Base-by-base conservation (phyloP, 352 stramenopile genomes). In the Phytophthora meadii region DNA sequence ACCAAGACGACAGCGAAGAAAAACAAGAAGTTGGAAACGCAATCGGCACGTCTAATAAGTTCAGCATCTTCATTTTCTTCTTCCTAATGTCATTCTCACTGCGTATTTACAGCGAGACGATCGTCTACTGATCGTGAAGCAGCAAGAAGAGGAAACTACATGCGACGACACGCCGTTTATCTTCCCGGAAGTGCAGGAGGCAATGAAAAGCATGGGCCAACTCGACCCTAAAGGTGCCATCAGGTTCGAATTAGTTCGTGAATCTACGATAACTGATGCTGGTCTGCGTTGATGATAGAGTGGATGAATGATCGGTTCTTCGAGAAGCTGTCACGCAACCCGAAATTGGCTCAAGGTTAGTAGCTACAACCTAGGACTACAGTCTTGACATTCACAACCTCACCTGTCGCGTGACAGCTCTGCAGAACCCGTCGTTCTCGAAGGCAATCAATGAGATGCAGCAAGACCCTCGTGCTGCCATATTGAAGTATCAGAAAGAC, bases 251-350 rank as follows among this genome's bases (percentile, higher is more conserved):
- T 36, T 17, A 19, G 28, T n/a, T 14, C 4, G 15, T 19, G 27
- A 12, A 4, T 19, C 22, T 42, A 27, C 47, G 7, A 4, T 49
- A 14, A 6, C 10, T 22, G 22, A 28, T 44, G 19, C n/a, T 58
- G 37, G 6, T 27, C 46, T 11, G 7, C 30, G 24, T n/a, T 11
- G 41, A 2, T 28, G 17, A 5, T 45, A 92, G 86, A 90, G 17
- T 94, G 86, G 86, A 90, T 92, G 82, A 88, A 89, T 27, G 74
- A 78, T 14, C 56, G 51, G 6, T 89, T 94, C 40, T 88, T 92
- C 32, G 75, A 81, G 24, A 94, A 93, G 65, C 76, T 94, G 4
- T 49, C 79, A 6, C 63, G 62, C 3, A 81, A 89, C 39, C 81
- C 82, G 5, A 82, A 82, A 36, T 66, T 94, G 24, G 55, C 75